Conservation (phyloP, 163 green algal genomes). For the Chlorella variabilis region DNA sequence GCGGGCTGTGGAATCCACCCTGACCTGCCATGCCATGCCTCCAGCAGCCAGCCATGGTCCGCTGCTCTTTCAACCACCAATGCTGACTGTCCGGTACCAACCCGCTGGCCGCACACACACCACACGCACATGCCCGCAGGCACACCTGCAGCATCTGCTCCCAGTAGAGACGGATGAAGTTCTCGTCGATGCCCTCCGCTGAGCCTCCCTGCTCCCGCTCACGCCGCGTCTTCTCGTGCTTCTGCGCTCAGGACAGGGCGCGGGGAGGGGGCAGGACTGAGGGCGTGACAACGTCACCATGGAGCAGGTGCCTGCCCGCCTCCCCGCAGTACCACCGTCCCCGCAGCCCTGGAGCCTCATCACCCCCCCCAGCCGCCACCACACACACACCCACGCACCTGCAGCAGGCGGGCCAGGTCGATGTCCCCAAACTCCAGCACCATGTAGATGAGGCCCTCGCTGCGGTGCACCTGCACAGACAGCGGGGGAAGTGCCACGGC, state of each 20-base stretch:
- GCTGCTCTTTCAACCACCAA: too few relatives aligned
- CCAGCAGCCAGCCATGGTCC: too few relatives aligned
- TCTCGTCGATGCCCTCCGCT: slow-evolving; percentile 67
- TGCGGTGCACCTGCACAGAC: slow-evolving; percentile 62
- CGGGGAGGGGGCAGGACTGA: too few relatives aligned
- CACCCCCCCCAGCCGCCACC: neutral
- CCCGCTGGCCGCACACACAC: too few relatives aligned
- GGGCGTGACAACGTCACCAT: neutral
- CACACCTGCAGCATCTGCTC: slow-evolving; percentile 92
- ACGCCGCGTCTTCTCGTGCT: slow-evolving; percentile 48
- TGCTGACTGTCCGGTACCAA: too few relatives aligned
- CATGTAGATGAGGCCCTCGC: slow-evolving; percentile 80
- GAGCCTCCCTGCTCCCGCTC: neutral
- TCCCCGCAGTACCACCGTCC: too few relatives aligned
- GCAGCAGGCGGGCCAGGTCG: slow-evolving; percentile 91
- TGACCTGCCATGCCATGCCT: too few relatives aligned
- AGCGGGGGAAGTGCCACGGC: too few relatives aligned
- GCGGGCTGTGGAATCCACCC: neutral
- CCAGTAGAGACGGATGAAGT: slow-evolving; percentile 98
- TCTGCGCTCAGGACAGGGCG: neutral
- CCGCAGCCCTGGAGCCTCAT: too few relatives aligned
- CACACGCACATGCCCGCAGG: neutral
- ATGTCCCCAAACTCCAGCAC: slow-evolving; percentile 80
- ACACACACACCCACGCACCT: slow-evolving; percentile 51
- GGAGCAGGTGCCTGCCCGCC: too few relatives aligned